These are phyloP conservation scores for Tulasnella sp. DNA, from an alignment of 768 basidiomycete species.

Conservation along the genomic window DNA sequence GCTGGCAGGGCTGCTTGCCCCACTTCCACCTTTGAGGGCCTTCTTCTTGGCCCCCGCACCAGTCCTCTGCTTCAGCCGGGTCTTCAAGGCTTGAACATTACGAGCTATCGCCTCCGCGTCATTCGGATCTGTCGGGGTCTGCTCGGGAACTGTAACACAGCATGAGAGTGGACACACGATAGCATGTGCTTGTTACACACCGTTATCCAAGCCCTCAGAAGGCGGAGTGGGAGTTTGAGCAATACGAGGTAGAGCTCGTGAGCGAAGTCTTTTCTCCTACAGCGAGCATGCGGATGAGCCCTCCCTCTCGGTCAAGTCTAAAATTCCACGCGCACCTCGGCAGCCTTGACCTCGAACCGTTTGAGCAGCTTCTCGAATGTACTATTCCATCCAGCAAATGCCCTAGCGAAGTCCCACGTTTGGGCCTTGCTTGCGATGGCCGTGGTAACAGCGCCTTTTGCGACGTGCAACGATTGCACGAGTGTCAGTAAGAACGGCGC, in stretches of 20 bases:
- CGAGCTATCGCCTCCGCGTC: conserved; percentile 87
- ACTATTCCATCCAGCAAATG: conserved; percentile 69
- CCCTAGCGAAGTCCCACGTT: conserved; percentile 56
- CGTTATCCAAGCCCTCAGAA: conserved; percentile 34
- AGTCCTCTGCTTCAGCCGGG: conserved; percentile 55
- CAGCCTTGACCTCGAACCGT: conserved; percentile 61
- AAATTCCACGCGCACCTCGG: no score
- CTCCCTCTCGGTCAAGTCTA: not conserved
- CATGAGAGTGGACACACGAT: not conserved
- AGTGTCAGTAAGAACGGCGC: conserved; percentile 73
- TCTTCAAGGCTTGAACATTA: conserved; percentile 84
- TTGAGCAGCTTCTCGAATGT: conserved; percentile 65
- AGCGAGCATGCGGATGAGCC: not conserved
- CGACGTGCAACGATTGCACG: conserved; percentile 70
- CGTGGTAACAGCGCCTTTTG: conserved; percentile 17
- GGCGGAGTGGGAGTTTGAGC: conserved; percentile 27
- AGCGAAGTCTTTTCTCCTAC: conserved; percentile 62
- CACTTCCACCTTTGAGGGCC: conserved; percentile 37
- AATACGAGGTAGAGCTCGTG: conserved; percentile 27
- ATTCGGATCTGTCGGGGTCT: conserved; percentile 39
- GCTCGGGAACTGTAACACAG: conserved; percentile 33
- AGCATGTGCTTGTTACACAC: conserved; percentile 4
- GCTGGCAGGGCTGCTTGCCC: conserved; percentile 43
- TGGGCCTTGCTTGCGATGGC: conserved; percentile 22
- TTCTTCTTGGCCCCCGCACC: conserved; percentile 43